A percentile compares a stretch with the other conserved stretches of the same genome.
Conservation (phyloP, 176 grass and related monocot genomes). For the Ensete glaucum region DNA sequence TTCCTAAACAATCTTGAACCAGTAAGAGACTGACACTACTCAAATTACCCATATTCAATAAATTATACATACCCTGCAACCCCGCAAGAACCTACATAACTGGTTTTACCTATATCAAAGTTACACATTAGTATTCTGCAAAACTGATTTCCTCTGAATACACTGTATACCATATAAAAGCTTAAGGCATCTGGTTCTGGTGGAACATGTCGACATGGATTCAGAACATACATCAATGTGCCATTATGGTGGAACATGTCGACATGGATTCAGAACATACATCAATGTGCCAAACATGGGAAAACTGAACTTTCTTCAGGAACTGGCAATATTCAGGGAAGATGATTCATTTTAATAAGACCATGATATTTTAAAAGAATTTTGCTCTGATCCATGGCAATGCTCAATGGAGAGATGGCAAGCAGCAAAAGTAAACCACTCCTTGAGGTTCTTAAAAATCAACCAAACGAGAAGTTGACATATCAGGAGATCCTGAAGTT, state of each 20-base stretch:
- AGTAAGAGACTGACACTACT: not conserved
- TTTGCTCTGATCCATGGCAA: not conserved
- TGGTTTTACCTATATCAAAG: not conserved
- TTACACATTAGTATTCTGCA: conserved; percentile 3
- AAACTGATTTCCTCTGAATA: not conserved
- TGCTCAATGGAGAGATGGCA: not conserved
- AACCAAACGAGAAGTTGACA: not conserved
- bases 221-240: not conserved
- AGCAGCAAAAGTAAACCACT: not conserved
- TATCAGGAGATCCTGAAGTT: not conserved
- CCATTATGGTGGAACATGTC: not conserved
- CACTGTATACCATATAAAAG: not conserved
- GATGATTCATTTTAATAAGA: not conserved
- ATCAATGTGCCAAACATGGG: not conserved
- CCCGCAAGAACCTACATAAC: not conserved
- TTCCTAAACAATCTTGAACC: conserved; percentile 11
- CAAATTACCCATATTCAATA: conserved; percentile 8
- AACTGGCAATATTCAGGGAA: not conserved
- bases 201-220: not conserved
- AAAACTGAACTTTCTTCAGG: not conserved
- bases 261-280: too few relatives aligned
- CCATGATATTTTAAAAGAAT: not conserved
- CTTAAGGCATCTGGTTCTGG: not conserved
- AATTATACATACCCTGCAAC: conserved; percentile 12
- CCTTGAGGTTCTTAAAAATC: not conserved